A percentile compares a stretch with the other conserved stretches of the same genome.
Conservation (phyloP, 805 yeast genomes). For the Teunomyces stri region DNA sequence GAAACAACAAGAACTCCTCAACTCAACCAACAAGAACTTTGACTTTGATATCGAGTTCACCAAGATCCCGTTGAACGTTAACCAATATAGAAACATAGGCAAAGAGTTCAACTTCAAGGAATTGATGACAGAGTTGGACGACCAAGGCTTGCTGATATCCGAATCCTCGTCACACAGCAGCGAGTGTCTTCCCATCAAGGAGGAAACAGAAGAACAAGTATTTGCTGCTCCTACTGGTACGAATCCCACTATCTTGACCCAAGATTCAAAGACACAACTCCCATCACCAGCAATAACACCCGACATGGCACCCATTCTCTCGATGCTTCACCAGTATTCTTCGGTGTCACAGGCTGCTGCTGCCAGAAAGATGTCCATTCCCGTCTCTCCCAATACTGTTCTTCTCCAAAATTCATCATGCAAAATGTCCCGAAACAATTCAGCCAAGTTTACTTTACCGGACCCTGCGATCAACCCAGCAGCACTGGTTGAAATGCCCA, state of each 20-base stretch:
- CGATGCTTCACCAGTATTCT: constrained; percentile 24
- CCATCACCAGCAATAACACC: constrained; percentile 40
- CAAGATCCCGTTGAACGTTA: constrained; percentile 55
- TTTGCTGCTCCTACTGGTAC: constrained; percentile 1
- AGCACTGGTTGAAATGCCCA: constrained; percentile 19
- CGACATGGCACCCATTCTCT: constrained; percentile 33
- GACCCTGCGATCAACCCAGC: constrained; percentile 35
- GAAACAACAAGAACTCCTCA: constrained; percentile 47
- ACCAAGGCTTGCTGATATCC: neutral
- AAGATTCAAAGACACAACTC: constrained; percentile 12
- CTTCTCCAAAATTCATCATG: constrained; percentile 8
- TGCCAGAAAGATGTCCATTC: constrained; percentile 13
- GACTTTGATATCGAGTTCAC: constrained; percentile 48
- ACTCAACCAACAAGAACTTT: constrained; percentile 10
- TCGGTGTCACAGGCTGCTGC: constrained; percentile 5
- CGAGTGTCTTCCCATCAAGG: neutral
- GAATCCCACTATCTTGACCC: constrained; percentile 3
- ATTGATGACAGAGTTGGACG: constrained; percentile 12
- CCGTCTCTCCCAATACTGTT: constrained; percentile 20
- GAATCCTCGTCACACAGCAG: neutral
- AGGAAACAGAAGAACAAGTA: constrained; percentile 4
- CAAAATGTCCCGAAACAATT: constrained; percentile 6
- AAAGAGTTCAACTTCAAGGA: constrained; percentile 51
- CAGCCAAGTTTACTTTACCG: constrained; percentile 30
- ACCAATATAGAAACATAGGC: constrained; percentile 57